phyloP scores from a whole-genome alignment of 164 flowering plant species.

The Kingdonia uniflora region DNA sequence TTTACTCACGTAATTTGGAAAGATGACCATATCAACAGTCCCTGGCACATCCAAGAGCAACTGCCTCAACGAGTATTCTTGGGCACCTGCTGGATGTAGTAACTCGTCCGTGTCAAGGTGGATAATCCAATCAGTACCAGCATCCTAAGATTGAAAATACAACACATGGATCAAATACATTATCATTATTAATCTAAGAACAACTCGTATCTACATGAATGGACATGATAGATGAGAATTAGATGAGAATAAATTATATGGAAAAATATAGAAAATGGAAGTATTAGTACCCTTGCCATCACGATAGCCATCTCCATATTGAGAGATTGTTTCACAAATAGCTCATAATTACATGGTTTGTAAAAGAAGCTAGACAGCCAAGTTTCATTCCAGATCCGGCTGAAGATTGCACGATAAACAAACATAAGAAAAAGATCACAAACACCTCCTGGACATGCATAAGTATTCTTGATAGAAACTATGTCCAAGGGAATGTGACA shows the following conservation, averaged over 20 bases:
- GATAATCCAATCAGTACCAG: constrained; percentile 89
- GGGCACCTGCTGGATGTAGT: constrained; percentile 79
- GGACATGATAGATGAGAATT: not conserved
- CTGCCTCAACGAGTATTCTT: constrained; percentile 82
- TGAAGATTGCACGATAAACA: constrained; percentile 14
- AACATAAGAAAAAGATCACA: not conserved
- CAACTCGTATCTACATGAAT: not conserved
- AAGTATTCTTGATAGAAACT: not conserved
- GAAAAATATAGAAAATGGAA: not conserved
- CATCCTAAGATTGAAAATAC: constrained; percentile 35
- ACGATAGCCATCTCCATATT: constrained; percentile 99
- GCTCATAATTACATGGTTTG: constrained; percentile 96
- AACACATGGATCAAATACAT: not conserved
- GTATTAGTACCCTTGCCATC: constrained; percentile 80
- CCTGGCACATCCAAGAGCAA: constrained; percentile 70
- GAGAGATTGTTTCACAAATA: constrained; percentile 92
- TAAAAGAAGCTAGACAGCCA: constrained; percentile 95
- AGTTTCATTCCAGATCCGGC: constrained; percentile 99
- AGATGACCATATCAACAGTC: constrained; percentile 83
- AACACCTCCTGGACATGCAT: not conserved
- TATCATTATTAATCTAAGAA: not conserved
- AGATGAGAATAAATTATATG: not conserved
- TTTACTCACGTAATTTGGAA: constrained; percentile 91
- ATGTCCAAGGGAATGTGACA: not conserved
- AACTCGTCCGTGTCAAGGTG: constrained; percentile 98